Evolutionary conservation across 805 yeast species (phyloP), one percentile per base, ranked within the genome.

Genomic region (Saturnispora silvae): DNA sequence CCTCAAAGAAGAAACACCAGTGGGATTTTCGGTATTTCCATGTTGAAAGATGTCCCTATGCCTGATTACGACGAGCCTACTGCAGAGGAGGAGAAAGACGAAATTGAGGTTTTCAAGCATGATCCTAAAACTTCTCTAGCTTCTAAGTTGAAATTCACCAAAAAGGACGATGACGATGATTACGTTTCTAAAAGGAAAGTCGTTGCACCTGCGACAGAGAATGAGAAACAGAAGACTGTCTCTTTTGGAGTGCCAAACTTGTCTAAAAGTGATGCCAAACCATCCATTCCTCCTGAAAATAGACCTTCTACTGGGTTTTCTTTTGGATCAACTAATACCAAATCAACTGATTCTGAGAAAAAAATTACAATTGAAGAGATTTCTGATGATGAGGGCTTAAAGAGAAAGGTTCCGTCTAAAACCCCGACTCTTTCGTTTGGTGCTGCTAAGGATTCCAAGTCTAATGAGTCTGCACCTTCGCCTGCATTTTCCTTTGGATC

Each of bases 71-170:
- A 52, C 20, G 46, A 42, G 9, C 28, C 28, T 3, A 33, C 25
- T 5, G 35, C 37, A 23, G 38, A 33, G 4, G 27, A 14, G 3
- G 35, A 30, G 7, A 33, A 38, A 4, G 36, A 31, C 9, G 19
- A 35, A 13, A 33, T 35, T 2, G 38, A 30, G 3, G 33, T 10
- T 6, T 11, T 11, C n/a, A 7, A 5, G 23, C 17, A 17, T 4
- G 23, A 8, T 4, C 10, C 31, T 16, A 15, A 22, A 9, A 33
- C 44, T 11, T 42, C 51, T 15, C 16, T 52, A 4, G 16, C 42
- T 4, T 41, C 46, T 11, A 56, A 55, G 26, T 29, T 55, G 14
- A 56, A 47, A 36, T 56, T 56, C 23, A 37, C 40, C n/a, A 29
- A 47, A 15, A 43, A 36, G 13, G 19, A 43, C 17, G 23, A 24